Evolutionary conservation across 2,329 filamentous ascomycete genomes (phyloP).

Genomic region (Elsinoe perseae): DNA sequence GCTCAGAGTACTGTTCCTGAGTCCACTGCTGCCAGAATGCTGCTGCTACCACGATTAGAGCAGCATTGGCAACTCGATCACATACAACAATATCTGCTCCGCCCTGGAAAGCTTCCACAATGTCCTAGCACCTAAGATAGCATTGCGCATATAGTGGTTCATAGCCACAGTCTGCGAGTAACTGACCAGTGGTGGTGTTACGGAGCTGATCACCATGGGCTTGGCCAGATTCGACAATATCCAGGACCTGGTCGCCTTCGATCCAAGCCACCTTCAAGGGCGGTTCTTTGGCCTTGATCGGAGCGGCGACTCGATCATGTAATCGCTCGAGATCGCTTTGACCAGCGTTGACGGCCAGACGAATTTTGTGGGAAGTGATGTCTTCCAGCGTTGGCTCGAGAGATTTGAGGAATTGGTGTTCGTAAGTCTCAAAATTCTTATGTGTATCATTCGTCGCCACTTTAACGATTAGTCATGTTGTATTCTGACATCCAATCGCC

Average conservation of each 20-base stretch:
- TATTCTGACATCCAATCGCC: slow-evolving; percentile 45
- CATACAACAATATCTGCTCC: slow-evolving; percentile 41
- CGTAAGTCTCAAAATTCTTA: slow-evolving; percentile 9
- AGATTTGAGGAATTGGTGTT: slow-evolving; percentile 44
- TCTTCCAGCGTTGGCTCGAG: slow-evolving; percentile 38
- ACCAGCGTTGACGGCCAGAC: slow-evolving; percentile 51
- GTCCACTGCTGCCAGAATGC: slow-evolving; percentile 41
- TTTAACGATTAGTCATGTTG: slow-evolving; percentile 25
- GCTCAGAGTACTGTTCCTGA: slow-evolving; percentile 32
- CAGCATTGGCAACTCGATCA: slow-evolving; percentile 38
- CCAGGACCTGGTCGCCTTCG: slow-evolving; percentile 37
- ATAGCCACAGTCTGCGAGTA: not conserved
- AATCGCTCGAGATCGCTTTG: slow-evolving; percentile 48
- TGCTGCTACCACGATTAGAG: slow-evolving; percentile 38
- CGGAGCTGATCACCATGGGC: not conserved
- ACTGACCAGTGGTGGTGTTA: slow-evolving; percentile 6
- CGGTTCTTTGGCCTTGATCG: slow-evolving; percentile 32
- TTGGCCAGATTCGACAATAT: not conserved
- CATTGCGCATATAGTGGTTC: slow-evolving; percentile 29
- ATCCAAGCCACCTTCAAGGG: slow-evolving; percentile 43
- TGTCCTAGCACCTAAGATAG: slow-evolving; percentile 39
- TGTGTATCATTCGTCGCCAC: not conserved
- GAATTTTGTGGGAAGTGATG: slow-evolving; percentile 44
- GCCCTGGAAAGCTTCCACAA: slow-evolving; percentile 34
- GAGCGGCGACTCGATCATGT: slow-evolving; percentile 37